Base-by-base conservation (phyloP, 1,284 basidiomycete genomes). In the Cutaneotrichosporon arboriforme region DNA sequence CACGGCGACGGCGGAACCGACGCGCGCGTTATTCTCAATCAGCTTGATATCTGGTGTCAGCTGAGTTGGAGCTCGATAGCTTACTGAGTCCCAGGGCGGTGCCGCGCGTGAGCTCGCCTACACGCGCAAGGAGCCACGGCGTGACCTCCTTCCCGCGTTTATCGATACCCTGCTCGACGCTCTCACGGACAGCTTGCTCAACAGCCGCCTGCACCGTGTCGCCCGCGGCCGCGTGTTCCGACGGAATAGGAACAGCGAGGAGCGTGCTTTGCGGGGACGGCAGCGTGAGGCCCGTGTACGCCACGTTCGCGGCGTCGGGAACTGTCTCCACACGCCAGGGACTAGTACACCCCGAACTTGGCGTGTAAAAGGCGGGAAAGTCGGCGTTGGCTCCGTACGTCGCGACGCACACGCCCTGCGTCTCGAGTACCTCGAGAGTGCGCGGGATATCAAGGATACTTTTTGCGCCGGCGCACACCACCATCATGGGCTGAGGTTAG, bases 391-490 rank as follows among this genome's bases (percentile, higher is more conserved):
- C 72, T 8, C 84, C 83, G 66, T 89, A 94, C 0, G 90, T 83
- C 4, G 92, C 74, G 0, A 97, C 92, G 2, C 90, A 89, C 4
- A 98, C 91, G 7, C 96, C 96, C 46, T 93, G 83, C 0, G 96
- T 97, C 82, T 99, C 96, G 59, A 99, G 81, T 66, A 93, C 94
- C 76, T 99, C 96, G 40, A 99, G 79, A 9, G 96, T 97, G 64
- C 79, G 69, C 51, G 88, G 88, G 58, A 98, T 93, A 73, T 97
- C 94, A 48, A 99, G 76, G 60, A 98, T 97, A 0, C 88, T 92
- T 71, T 98, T 99, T 34, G 90, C 86, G 3, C 96, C 96, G 2
- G 92, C 88, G 38, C 93, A 96, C 20, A 98, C 85, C 36, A 98
- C 81, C 8, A 88, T 88, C 52, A 96, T 88, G 17, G 72, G 68